These are phyloP conservation scores for Physcomitrium patens DNA, from an alignment of 225 moss, liverwort and hornwort species.

Conservation along the genomic window DNA sequence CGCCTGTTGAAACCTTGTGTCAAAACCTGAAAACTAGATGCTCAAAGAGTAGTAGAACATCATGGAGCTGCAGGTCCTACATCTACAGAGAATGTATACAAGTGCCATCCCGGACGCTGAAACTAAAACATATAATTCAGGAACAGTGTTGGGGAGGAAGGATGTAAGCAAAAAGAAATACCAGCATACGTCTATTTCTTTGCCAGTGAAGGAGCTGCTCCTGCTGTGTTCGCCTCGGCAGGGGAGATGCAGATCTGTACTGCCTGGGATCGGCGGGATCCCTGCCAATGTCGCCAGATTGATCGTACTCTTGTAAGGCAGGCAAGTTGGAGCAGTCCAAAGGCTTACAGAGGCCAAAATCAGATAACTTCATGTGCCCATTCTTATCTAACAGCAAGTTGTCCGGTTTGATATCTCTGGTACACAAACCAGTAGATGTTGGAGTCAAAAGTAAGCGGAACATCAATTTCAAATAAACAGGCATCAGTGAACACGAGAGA, in stretches of 20 bases:
- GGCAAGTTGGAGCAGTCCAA: conserved; percentile 93
- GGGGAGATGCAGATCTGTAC: conserved; percentile 63
- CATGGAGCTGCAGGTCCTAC: background rate
- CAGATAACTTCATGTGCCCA: conserved; percentile 99
- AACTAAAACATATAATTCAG: background rate
- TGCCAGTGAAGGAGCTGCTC: conserved; percentile 99
- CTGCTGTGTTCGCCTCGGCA: conserved; percentile 88
- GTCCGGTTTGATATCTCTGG: conserved; percentile 99
- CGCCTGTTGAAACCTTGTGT: conserved; percentile 57
- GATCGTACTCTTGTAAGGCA: conserved; percentile 91
- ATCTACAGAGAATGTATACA: background rate
- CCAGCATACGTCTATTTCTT: conserved; percentile 98
- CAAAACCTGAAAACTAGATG: conserved; percentile 20
- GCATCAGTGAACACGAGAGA: background rate
- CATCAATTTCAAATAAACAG: background rate
- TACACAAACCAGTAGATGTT: conserved; percentile 27
- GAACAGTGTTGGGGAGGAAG: conserved; percentile 2
- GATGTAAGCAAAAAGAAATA: conserved; percentile 29
- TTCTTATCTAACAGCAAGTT: conserved; percentile 91
- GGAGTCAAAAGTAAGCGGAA: background rate
- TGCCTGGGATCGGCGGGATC: conserved; percentile 59
- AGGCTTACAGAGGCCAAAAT: conserved; percentile 98
- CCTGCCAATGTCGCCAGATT: conserved; percentile 54
- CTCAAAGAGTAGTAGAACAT: background rate
- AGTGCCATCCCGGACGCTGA: background rate